Evolutionary conservation across 1,139 yeast genomes (phyloP), one percentile per base, ranked within the genome.

Genomic region (Yamadazyma sp.): DNA sequence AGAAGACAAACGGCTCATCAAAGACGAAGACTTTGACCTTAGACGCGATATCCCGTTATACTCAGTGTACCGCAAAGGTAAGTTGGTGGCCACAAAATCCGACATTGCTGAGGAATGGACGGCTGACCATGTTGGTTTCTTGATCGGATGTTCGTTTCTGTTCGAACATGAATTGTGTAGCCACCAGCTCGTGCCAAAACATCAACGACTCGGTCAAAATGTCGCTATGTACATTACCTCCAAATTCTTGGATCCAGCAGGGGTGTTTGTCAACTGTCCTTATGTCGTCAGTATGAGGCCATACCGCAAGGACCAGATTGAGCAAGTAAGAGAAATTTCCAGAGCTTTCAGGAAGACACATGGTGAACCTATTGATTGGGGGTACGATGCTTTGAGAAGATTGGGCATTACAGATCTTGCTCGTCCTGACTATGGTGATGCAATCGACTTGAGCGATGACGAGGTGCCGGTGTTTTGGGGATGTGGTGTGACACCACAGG

Each of bases 381-480:
- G 69, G 1, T 60, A 42, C 38, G 67, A 60, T 25, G 69, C 61
- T 3, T 50, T 55, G 1, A 43, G 49, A 27, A 49, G 63, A 29
- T 44, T 65, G 20, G 43, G 45, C 1, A 43, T 50, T 53, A 4
- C 47, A 38, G 17, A 49, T 60, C 16, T 44, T 6, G 23, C 17
- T 5, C n/a, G 27, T 3, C 45, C 45, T 8, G 47, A 40, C 3
- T 39, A 31, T 33, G 45, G 43, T 5, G 47, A 44, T 29, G 26
- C 42, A 9, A 26, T 40, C 24, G 34, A 30, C 3, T 31, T 41
- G 15, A 46, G 40, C 7, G 58, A 49, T 0, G 66, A 53, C 34
- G 69, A 65, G 38, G 42, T 65, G 6, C 70, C 71, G 1, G 66
- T 64, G 3, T 65, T 65, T 35, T 65, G 69, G 69, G 69, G 60